Base-by-base conservation (phyloP, 352 stramenopile species). In the Pythium vanterpoolii region DNA sequence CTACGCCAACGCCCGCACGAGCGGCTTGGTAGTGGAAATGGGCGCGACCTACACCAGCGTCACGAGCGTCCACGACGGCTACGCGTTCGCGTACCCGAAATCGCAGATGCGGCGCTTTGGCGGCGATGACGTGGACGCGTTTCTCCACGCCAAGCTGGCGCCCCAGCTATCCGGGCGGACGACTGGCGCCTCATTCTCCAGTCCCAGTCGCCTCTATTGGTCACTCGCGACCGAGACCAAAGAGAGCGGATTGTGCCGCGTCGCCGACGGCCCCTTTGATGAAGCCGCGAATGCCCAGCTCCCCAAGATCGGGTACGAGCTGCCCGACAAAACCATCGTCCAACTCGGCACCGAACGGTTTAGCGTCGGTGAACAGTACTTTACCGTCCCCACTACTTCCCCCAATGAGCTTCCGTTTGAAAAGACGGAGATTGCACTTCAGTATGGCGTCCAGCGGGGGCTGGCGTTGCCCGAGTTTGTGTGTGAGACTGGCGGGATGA, bases 341-440 rank as follows among this genome's bases (percentile, higher is more conserved):
- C 64, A 86, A 16, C 54, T 98, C 40, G 87, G 88, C 23, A 83
- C 85, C 0, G 90, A 97, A 69, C 71, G 85, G 19, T 97, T 97
- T 64, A 90, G 86, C 48, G 86, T 92, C 5, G 81, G 89, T 0
- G 91, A 98, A 60, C 81, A 96, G 56, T 90, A 96, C 60, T 98
- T 98, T 34, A 47, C 69, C 27, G 47, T 31, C 19, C 27, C 2
- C 31, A 38, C 19, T 50, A 11, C 14, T 50, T 9, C 21, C 3
- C 0, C 40, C 4, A 26, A 9, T n/a, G 40, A 46, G 10, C 16
- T 27, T 18, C 13, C 43, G 39, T 56, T 64, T 23, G 57, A 57
- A 11, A 31, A 47, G 10, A 39, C n/a, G 44, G 60, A 62, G 3
- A 31, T 31, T 14, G 18, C 39, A 1, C n/a, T 43, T 14, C 47